Evolutionary conservation across 2,329 filamentous ascomycete species (phyloP).

Genomic region (Cercospora berteroae): DNA sequence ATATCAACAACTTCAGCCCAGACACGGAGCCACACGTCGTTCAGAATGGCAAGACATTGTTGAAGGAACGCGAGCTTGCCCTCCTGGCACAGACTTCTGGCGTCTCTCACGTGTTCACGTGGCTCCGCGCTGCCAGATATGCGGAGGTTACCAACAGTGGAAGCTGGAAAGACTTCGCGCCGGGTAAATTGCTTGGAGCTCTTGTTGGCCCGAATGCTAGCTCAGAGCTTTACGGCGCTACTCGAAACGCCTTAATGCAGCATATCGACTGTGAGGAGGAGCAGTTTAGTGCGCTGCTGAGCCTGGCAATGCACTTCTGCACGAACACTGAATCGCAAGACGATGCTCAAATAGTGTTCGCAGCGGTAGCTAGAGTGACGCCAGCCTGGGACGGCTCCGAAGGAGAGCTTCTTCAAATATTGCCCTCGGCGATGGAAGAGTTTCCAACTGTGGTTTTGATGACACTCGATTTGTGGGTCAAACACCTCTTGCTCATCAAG

Average conservation of each 20-base stretch:
- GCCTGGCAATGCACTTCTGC: constrained; percentile 25
- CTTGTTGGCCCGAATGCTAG: constrained; percentile 5
- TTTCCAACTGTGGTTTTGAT: constrained; percentile 14
- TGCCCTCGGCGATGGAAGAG: constrained; percentile 15
- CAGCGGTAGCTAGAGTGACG: constrained; percentile 13
- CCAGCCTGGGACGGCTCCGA: constrained; percentile 21
- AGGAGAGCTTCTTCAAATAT: constrained; percentile 19
- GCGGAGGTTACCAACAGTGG: constrained; percentile 2
- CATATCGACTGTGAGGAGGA: constrained; percentile 27
- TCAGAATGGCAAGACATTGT: constrained; percentile 2
- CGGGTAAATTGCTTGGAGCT: constrained; percentile 25
- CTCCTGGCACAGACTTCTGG: background rate
- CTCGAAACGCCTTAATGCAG: constrained; percentile 5
- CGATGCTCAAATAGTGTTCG: constrained; percentile 5
- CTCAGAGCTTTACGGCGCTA: background rate
- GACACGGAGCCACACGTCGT: background rate
- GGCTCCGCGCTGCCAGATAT: constrained; percentile 7
- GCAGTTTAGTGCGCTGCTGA: constrained; percentile 20
- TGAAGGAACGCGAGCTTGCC: constrained; percentile 10
- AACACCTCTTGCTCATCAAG: constrained; percentile 15
- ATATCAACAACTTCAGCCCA: background rate
- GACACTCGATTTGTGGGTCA: constrained; percentile 17
- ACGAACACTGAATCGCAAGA: background rate
- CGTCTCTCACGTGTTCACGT: constrained; percentile 5
- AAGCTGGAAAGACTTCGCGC: constrained; percentile 21